Base-by-base conservation (phyloP, 1,284 basidiomycete genomes). In the Stygiomarasmius scandens region DNA sequence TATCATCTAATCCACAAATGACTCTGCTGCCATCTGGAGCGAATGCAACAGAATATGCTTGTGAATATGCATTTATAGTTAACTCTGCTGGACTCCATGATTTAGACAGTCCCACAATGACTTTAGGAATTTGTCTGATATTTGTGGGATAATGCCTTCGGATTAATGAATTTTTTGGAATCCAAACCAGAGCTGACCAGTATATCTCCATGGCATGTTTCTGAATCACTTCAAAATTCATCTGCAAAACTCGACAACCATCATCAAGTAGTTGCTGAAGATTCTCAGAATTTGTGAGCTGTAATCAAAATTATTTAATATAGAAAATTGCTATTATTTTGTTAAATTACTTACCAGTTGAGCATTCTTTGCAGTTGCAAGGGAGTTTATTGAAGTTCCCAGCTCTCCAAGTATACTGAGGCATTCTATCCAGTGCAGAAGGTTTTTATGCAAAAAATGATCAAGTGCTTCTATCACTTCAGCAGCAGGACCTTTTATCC, bases 161-260 rank as follows among this genome's bases (percentile, higher is more conserved):
- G 48, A 62, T 32, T 29, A 59, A 52, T 19, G 61, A 62, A 34
- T 55, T 23, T 19, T 60, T 41, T 14, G 61, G 61, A 52, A 60
- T 48, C 61, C 61, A 62, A 60, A 58, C 58, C 6, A 61, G 59
- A 12, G 54, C 61, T 19, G 61, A 63, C 14, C 57, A 52, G 29
- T 63, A 63, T 12, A 53, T 54, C 19, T 59, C 54, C 6, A 61
- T 25, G 36, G 38, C 32, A 23, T 61, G 45, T 41, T 55, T 50
- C 27, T 60, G 54, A 36, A 60, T 47, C 43, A 22, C 27, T 49
- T 59, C 52, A 50, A 63, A 63, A 49, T 50, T 61, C 50, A 59
- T 56, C 55, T 59, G 56, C 45, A 63, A 32, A 54, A 27, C 58
- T 48, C 53, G 55, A 47, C 10, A 19, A 38, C 52, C 58, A 49